A percentile compares a stretch with the other conserved stretches of the same genome.
Conservation (phyloP, 164 flowering plant species). For the Litsea cubeba region DNA sequence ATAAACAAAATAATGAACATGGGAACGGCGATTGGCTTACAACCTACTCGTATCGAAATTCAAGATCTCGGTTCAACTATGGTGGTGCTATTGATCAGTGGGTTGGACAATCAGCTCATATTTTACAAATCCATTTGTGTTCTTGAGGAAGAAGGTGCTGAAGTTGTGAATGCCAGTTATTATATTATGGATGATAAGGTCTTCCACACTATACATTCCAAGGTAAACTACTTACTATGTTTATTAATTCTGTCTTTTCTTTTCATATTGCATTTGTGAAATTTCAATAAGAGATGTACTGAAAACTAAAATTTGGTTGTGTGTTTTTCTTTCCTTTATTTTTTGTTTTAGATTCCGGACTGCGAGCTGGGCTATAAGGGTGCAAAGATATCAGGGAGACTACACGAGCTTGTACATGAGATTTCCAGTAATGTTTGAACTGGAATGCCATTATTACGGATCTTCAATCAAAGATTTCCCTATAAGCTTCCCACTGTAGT, state of each 20-base stretch:
- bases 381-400: slow-evolving; percentile 34
- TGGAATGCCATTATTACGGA: background rate
- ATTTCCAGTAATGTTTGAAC: background rate
- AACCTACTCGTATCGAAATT: slow-evolving; percentile 36
- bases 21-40: slow-evolving; percentile 2
- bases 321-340: background rate
- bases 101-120: slow-evolving; percentile 37
- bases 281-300: too few relatives aligned
- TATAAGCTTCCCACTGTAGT: background rate
- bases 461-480: background rate
- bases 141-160: slow-evolving; percentile 60
- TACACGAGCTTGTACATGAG: slow-evolving; percentile 28
- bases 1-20: background rate
- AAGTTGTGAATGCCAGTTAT: slow-evolving; percentile 52
- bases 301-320: background rate
- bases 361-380: slow-evolving; percentile 15
- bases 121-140: slow-evolving; percentile 43
- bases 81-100: slow-evolving; percentile 41
- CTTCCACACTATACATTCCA: slow-evolving; percentile 46
- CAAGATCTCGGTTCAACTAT: slow-evolving; percentile 37
- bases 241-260: too few relatives aligned
- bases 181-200: slow-evolving; percentile 31
- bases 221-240: slow-evolving; percentile 31
- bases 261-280: too few relatives aligned
- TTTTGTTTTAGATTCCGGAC: slow-evolving; percentile 29